Evolutionary conservation across 441 rosid genomes (phyloP).

Genomic region (Eruca vesicaria): DNA sequence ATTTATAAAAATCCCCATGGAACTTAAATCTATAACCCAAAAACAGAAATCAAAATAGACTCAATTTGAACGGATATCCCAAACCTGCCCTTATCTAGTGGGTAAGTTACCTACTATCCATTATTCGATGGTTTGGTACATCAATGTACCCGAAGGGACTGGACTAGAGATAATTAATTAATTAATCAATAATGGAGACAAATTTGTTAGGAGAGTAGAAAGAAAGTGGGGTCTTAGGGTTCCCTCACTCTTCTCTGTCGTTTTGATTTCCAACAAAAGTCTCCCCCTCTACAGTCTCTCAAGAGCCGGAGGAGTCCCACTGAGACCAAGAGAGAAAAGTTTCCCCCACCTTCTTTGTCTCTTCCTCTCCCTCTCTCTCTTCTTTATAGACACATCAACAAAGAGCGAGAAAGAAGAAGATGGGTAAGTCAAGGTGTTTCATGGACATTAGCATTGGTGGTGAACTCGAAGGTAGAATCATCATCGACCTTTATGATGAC

Average conservation of each 20-base stretch:
- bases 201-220: constrained; percentile 2
- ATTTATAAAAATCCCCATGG: no score
- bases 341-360: constrained; percentile 11
- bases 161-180: no score
- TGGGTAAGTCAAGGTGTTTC: constrained; percentile 70
- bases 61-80: no score
- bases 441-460: constrained; percentile 90
- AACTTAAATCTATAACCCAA: no score
- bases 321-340: not conserved
- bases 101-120: no score
- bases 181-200: no score
- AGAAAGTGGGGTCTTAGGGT: constrained; percentile 38
- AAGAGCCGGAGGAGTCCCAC: constrained; percentile 6
- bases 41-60: no score
- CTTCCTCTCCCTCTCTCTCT: not conserved
- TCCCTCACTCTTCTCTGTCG: constrained; percentile 31
- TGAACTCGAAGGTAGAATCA: constrained; percentile 92
- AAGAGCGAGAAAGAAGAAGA: not conserved
- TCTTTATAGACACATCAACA: not conserved
- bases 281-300: constrained; percentile 9
- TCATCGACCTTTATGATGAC: constrained; percentile 79
- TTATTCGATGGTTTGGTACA: no score
- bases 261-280: constrained; percentile 28
- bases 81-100: no score
- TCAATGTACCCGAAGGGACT: no score